Evolutionary conservation across 2,329 filamentous ascomycete genomes (phyloP), one percentile per base, ranked within the genome.

Genomic region (Aurifilum marmelostoma): DNA sequence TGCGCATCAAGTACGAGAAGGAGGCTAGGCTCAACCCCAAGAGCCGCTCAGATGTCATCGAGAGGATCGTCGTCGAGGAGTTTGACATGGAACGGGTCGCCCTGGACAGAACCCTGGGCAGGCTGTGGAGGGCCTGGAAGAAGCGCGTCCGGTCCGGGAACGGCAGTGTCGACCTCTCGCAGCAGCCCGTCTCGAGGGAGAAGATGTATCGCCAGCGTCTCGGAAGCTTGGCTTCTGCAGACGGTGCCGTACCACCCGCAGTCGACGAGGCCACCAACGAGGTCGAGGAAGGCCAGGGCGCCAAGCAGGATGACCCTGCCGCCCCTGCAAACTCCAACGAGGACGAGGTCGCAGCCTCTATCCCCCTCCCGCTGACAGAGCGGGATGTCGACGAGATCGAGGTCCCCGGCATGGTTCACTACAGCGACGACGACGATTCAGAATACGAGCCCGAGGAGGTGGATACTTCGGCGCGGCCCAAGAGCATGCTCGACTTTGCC

Each of bases 91-190:
- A 98, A 77, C 93, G 94, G 73, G 88, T 98, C 72, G 95, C 95
- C 9, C 84, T 98, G 70, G 97, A 97, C 76, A 88, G 94, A 68
- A 94, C 93, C 2, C 83, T 99, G 1, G 96, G 96, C 27, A 87
- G 94, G 63, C 83, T 98, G 58, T 99, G 96, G 96, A 89, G 96
- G 74, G 92, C 92, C 34, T 99, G 96, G 96, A 93, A 96, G 81
- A 97, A 97, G 82, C 88, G 91, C 71, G 85, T 92, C 74, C 88
- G 92, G 69, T 85, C 85, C 8, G 78, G 77, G 34, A 79, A 82
- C 43, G 83, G 85, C 32, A 76, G 77, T 43, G 79, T 81, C 60
- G 82, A 85, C 52, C 77, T 82, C 63, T 80, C 83, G 61, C 79
- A 83, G 47, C 81, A 84, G 34, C 82, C 86, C 1, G 84, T 82